These are phyloP conservation scores for Heritiera fomes DNA, from an alignment of 345 rosid genomes.

Conservation along the genomic window DNA sequence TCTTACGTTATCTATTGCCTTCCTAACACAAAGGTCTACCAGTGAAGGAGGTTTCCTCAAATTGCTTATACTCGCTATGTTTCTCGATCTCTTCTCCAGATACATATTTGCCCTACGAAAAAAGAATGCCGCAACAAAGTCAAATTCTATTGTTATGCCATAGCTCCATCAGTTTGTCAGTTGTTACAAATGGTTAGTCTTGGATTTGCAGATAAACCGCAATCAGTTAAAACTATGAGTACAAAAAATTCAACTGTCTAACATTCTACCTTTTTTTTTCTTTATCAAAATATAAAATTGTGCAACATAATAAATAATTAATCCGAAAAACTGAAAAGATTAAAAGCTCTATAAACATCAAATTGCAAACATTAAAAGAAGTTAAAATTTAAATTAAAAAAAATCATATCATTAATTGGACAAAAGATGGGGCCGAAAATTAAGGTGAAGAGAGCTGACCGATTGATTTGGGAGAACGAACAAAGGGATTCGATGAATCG, in stretches of 20 bases:
- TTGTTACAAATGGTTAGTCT: neutral
- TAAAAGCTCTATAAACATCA: neutral
- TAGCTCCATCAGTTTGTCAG: neutral
- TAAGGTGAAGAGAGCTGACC: slow-evolving; percentile 15
- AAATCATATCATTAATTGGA: neutral
- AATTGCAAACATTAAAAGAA: neutral
- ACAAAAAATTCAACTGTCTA: neutral
- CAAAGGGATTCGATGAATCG: neutral
- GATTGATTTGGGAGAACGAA: neutral
- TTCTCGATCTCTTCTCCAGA: slow-evolving; percentile 19
- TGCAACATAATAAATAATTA: neutral
- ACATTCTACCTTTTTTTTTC: neutral
- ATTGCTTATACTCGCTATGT: slow-evolving; percentile 13
- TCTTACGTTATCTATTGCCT: slow-evolving; percentile 55
- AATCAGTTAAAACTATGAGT: neutral
- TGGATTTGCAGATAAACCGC: slow-evolving; percentile 1
- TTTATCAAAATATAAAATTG: neutral
- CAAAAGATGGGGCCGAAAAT: too few relatives aligned
- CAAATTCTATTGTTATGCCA: neutral
- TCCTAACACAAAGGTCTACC: slow-evolving; percentile 74
- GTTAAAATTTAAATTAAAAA: neutral
- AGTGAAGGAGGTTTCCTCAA: slow-evolving; percentile 55
- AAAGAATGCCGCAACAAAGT: neutral
- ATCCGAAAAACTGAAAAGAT: slow-evolving; percentile 5
- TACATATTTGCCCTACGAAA: slow-evolving; percentile 4